A percentile compares a stretch with the other conserved stretches of the same genome.
phyloP scores from a whole-genome alignment of 768 basidiomycete species.

The Galerina marginata region DNA sequence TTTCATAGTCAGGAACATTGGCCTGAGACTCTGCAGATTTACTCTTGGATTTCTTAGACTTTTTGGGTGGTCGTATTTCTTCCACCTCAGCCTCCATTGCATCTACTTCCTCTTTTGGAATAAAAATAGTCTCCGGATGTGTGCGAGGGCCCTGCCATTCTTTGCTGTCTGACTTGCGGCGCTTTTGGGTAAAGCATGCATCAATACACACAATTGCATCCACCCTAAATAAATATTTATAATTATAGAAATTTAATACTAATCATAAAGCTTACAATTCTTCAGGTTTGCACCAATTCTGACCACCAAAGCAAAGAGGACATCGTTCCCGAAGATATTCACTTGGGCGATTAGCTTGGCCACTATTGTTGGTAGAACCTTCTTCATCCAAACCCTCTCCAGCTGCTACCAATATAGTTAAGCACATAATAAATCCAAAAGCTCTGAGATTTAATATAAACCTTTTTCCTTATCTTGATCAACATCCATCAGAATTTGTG shows the following conservation, averaged over 20 bases:
- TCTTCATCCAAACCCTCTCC: no score
- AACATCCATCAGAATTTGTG: no score
- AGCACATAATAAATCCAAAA: no score
- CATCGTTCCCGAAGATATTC: constrained; percentile 17
- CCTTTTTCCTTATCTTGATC: no score
- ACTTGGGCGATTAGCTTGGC: constrained; percentile 6
- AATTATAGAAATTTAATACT: no score
- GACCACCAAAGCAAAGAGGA: constrained; percentile 20
- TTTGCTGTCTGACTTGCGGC: neutral
- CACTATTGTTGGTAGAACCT: no score
- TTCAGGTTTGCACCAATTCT: neutral
- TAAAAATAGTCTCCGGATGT: neutral
- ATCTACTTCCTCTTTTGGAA: neutral
- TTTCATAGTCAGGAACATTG: neutral
- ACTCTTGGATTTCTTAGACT: no score
- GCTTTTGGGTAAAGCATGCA: neutral
- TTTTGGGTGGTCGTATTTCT: neutral
- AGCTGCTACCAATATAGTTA: no score
- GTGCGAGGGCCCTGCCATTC: neutral
- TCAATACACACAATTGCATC: neutral
- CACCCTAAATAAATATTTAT: neutral
- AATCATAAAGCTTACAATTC: neutral
- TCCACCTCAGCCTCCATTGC: neutral
- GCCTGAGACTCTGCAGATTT: no score
- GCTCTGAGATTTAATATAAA: no score